Base-by-base conservation (phyloP, 352 stramenopile species). In the Globisporangium cylindrosporum region DNA sequence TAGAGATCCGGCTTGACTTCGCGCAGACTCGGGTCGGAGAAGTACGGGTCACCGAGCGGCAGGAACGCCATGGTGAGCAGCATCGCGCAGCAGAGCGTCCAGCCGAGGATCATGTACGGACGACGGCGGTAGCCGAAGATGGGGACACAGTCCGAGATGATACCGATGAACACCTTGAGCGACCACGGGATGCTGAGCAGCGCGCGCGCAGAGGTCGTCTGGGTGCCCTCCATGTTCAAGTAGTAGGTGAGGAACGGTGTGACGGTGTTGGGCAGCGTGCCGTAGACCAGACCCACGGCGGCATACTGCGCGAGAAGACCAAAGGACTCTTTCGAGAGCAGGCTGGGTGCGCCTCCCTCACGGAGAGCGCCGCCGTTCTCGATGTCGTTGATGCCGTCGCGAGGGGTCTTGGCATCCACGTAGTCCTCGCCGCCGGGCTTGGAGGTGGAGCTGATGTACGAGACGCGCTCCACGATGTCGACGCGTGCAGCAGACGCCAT, bases 101-200 rank as follows among this genome's bases (percentile, higher is more conserved):
- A 88, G 32, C 80, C 80, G 43, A 88, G 58, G 62, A 86, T 73
- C 72, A 88, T 86, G 66, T 80, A 88, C 36, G 80, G 79, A 18
- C 78, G 78, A 49, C 80, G 78, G 34, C 80, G 80, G 67, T 83
- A 85, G 25, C 80, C 80, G 56, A 70, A 66, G 67, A 88, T 83
- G 12, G 80, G 80, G 4, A 80, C 46, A 62, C 76, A 86, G 69
- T 88, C 80, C 1, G 76, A 84, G 24, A 81, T 57, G 18, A 88
- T 75, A 18, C 78, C 79, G 69, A 82, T 79, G 49, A 88, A 86
- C 18, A 83, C 71, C 62, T 86, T 88, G 75, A 85, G 76, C 14
- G 76, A 88, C 80, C 80, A 88, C 29, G 78, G 76, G 36, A 88
- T 68, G 12, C 62, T 66, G 55, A 86, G 58, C 24, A 87, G 70